Conservation (phyloP, 2,329 filamentous ascomycete genomes). For the Diaporthe vexans region DNA sequence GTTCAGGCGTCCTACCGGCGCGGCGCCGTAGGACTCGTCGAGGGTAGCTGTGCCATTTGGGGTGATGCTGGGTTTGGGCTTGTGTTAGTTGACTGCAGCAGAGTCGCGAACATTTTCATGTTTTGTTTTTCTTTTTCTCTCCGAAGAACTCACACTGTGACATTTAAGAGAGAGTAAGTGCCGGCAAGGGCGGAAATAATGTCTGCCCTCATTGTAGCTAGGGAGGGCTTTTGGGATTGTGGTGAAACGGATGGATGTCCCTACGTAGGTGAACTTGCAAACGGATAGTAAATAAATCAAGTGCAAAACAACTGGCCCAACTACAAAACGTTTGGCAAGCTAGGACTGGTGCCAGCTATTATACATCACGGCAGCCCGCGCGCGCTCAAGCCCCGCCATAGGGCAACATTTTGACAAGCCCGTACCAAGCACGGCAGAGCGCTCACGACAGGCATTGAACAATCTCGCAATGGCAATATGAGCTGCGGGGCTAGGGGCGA, state of each 20-base stretch:
- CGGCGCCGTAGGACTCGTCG: constrained; percentile 43
- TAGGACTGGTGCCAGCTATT: neutral
- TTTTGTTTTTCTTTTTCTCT: neutral
- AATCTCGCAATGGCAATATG: constrained; percentile 21
- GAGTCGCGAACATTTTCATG: no score
- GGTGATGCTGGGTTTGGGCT: neutral
- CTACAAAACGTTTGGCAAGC: neutral
- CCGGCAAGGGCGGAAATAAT: constrained; percentile 32
- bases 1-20: constrained; percentile 46
- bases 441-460: constrained; percentile 8
- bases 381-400: neutral
- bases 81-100: neutral
- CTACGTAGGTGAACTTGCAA: neutral
- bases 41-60: constrained; percentile 41
- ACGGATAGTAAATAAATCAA: neutral
- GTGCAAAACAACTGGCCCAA: neutral
- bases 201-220: neutral
- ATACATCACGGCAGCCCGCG: neutral
- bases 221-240: neutral
- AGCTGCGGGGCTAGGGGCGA: constrained; percentile 21
- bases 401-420: constrained; percentile 1
- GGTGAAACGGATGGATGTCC: neutral
- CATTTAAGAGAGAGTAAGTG: constrained; percentile 29
- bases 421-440: neutral
- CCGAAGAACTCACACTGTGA: constrained; percentile 6